phyloP scores from a whole-genome alignment of 768 basidiomycete genomes.

The Epithele typhae region DNA sequence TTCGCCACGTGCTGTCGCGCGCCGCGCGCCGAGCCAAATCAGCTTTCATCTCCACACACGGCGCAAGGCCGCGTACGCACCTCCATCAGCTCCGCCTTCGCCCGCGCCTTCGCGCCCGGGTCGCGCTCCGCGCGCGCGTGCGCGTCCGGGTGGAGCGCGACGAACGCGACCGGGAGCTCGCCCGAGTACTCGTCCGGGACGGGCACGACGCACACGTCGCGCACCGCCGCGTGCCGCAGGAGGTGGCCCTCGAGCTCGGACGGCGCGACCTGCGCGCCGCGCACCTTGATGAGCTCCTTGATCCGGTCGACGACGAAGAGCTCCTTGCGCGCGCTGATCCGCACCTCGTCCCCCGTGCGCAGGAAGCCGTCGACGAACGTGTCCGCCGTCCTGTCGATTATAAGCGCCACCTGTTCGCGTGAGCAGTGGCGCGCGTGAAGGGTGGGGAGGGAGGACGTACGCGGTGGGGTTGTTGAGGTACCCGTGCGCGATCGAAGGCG shows the following conservation, averaged over 20 bases:
- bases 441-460: constrained; percentile 34
- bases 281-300: constrained; percentile 72
- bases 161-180: constrained; percentile 67
- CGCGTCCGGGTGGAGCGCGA: constrained; percentile 39
- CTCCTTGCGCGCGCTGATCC: constrained; percentile 49
- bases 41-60: not conserved
- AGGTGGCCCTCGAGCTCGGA: constrained; percentile 33
- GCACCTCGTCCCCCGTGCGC: constrained; percentile 61
- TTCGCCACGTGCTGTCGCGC: constrained; percentile 22
- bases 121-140: constrained; percentile 35
- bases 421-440: not conserved
- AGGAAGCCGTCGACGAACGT: constrained; percentile 69
- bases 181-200: constrained; percentile 72
- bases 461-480: constrained; percentile 57
- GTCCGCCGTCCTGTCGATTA: constrained; percentile 57
- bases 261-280: constrained; percentile 37
- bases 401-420: no score
- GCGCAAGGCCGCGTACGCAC: not conserved
- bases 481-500: constrained; percentile 35
- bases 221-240: constrained; percentile 41
- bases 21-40: not conserved
- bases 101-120: constrained; percentile 46
- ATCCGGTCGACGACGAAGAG: constrained; percentile 60
- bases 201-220: constrained; percentile 39
- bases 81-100: not conserved